Evolutionary conservation across 768 basidiomycete species (phyloP), one percentile per base, ranked within the genome.

Genomic region (Rhizopogon vesiculosus): DNA sequence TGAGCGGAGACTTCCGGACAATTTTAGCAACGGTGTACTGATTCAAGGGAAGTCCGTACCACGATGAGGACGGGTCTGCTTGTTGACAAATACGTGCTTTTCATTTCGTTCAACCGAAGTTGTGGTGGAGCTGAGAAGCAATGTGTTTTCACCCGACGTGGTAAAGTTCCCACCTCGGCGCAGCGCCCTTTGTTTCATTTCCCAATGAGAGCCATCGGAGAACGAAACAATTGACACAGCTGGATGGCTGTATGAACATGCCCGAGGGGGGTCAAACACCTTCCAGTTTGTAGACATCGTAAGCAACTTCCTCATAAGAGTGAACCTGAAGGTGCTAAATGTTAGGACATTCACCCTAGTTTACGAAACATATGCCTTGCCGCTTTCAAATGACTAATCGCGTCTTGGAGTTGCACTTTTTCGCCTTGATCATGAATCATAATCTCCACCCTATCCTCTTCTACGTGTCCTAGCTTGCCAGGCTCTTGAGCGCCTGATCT

Each of bases 231-330:
- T 6, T 25, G n/a, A 52, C 16, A 49, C 29, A 18, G n/a, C 16
- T 38, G n/a, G 35, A 16, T 42, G 43, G 10, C 33, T 35, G 52
- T 22, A 19, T 44, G 13, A 28, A 29, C 33, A 48, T 39, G 29
- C 16, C 5, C 40, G 40, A 53, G 29, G 22, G n/a, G 29, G 12
- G 7, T 76, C 61, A 76, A 49, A 77, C 66, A 57, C 76, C 70
- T 62, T 80, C 76, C 2, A 79, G 64, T 43, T 71, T 75, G 64
- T 82, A 80, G 2, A 84, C 78, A 58, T 83, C 80, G 58, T 82
- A 82, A 5, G 77, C 81, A 46, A 82, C 78, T 63, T 82, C 78
- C 65, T 83, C 81, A 57, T 83, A 82, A 7, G 80, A 80, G 61
- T 82, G 82, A 4, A 76, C 71, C 80, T 83, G 57, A 41, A 43